phyloP scores from a whole-genome alignment of 345 rosid genomes.

The Erodium maritimum region DNA sequence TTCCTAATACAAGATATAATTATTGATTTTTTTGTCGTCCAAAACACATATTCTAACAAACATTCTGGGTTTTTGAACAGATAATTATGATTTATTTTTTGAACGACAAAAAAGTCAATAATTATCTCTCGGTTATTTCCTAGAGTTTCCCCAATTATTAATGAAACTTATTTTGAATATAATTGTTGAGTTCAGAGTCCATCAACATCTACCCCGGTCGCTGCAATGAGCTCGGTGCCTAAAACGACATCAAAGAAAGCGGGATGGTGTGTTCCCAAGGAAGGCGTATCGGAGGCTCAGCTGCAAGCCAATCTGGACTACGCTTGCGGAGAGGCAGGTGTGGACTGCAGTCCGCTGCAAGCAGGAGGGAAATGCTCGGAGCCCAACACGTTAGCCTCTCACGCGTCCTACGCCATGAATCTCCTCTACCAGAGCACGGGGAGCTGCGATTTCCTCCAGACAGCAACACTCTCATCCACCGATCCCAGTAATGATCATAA shows the following conservation, averaged over 20 bases:
- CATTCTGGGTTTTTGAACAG: too few species aligned
- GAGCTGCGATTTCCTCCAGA: conserved; percentile 59
- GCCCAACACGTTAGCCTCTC: conserved; percentile 57
- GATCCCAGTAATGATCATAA: conserved; percentile 54
- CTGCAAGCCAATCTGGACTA: conserved; percentile 70
- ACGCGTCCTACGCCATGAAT: conserved; percentile 90
- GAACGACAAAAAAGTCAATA: too few species aligned
- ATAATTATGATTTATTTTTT: too few species aligned
- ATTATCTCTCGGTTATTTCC: too few species aligned
- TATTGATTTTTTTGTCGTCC: too few species aligned
- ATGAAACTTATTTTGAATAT: too few species aligned
- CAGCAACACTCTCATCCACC: conserved; percentile 44
- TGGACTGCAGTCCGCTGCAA: conserved; percentile 59
- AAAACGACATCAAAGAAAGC: conserved; percentile 26
- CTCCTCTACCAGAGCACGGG: conserved; percentile 49
- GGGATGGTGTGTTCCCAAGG: conserved; percentile 61
- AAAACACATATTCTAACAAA: too few species aligned
- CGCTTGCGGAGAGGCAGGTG: conserved; percentile 54
- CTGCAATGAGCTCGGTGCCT: conserved; percentile 18
- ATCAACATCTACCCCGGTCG: neutral
- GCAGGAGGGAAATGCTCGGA: conserved; percentile 83
- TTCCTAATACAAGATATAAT: too few species aligned
- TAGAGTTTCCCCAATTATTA: too few species aligned
- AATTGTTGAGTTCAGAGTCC: conserved; percentile 8
- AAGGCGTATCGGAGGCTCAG: conserved; percentile 35